A percentile compares a stretch with the other conserved stretches of the same genome.
Conservation (phyloP, 306 rosid genomes). For the Cucurbita argyrosperma region DNA sequence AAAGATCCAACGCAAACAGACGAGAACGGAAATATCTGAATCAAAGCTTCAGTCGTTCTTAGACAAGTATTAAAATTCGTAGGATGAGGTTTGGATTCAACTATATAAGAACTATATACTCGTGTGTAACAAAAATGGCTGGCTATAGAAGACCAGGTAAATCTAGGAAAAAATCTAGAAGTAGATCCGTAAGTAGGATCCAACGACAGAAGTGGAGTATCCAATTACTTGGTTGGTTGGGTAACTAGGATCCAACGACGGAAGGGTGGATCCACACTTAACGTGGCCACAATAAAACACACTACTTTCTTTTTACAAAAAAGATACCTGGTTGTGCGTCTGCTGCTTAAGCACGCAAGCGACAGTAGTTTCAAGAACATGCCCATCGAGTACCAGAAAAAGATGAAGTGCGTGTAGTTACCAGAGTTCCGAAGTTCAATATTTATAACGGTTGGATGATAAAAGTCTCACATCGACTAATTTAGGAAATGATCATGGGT, state of each 20-base stretch:
- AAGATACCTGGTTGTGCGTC: not conserved
- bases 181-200: too few species aligned
- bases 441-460: not conserved
- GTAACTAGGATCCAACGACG: not conserved
- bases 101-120: too few species aligned
- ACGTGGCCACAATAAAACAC: not conserved
- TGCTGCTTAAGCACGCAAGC: not conserved
- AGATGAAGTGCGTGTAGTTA: not conserved
- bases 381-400: not conserved
- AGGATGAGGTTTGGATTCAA: too few species aligned
- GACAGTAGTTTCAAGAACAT: not conserved
- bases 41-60: too few species aligned
- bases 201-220: not conserved
- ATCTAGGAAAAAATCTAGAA: too few species aligned
- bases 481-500: too few species aligned
- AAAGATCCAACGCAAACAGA: too few species aligned
- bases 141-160: too few species aligned
- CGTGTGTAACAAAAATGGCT: too few species aligned
- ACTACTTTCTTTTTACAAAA: not conserved
- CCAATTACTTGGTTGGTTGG: not conserved
- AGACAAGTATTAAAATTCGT: too few species aligned
- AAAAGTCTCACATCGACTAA: too few species aligned
- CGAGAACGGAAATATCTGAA: too few species aligned
- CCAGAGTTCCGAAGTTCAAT: not conserved
- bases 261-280: not conserved